A percentile compares a stretch with the other conserved stretches of the same genome.
Evolutionary conservation across 140 eudicot species (phyloP).

Genomic region (Erigeron philadelphicus): DNA sequence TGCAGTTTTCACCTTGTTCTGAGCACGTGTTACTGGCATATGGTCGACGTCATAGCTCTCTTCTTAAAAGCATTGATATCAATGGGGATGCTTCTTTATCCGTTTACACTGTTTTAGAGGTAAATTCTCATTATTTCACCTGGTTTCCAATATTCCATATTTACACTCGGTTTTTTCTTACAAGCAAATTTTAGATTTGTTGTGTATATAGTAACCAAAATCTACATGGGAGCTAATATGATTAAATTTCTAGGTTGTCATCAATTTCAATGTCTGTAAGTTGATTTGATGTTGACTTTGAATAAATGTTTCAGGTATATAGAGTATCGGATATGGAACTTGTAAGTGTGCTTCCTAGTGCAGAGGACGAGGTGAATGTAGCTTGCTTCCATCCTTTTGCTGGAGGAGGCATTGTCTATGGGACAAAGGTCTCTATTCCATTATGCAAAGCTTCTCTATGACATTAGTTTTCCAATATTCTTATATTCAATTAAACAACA

Average conservation of each 20-base stretch:
- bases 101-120: conserved; percentile 92
- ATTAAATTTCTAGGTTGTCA: not conserved
- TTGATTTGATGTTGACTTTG: not conserved
- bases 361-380: conserved; percentile 96
- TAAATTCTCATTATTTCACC: conserved; percentile 19
- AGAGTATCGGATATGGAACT: conserved; percentile 96
- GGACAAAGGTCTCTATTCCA: conserved; percentile 69
- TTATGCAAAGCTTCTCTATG: not conserved
- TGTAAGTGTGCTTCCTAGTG: conserved; percentile 94
- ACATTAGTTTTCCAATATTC: not conserved
- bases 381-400: conserved; percentile 94
- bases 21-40: conserved; percentile 95
- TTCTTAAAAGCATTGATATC: conserved; percentile 81
- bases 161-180: not conserved
- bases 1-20: conserved; percentile 95
- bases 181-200: not conserved
- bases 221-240: not conserved
- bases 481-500: not conserved
- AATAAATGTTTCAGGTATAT: conserved; percentile 49
- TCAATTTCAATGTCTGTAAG: not conserved
- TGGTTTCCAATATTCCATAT: not conserved
- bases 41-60: conserved; percentile 92
- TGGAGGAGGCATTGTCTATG: conserved; percentile 90
- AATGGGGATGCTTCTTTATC: conserved; percentile 77
- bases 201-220: no score